Evolutionary conservation across 2,329 filamentous ascomycete species (phyloP).

Genomic region (Tolypocladium endophyticum): DNA sequence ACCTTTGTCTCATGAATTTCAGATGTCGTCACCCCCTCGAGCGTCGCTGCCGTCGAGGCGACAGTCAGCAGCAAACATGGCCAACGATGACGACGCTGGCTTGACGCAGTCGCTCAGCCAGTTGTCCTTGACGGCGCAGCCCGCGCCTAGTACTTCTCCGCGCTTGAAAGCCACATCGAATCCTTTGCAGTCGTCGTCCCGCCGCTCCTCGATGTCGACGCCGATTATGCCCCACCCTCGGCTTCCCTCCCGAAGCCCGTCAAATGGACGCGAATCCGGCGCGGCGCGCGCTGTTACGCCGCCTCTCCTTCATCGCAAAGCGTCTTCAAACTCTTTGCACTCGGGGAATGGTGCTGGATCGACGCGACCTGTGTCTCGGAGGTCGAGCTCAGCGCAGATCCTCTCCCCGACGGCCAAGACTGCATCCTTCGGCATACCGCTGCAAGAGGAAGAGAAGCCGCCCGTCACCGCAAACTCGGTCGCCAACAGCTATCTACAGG

Average conservation of each 20-base stretch:
- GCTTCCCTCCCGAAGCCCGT: constrained; percentile 31
- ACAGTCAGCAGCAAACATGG: constrained; percentile 18
- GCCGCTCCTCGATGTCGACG: constrained; percentile 19
- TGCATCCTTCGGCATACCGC: constrained; percentile 15
- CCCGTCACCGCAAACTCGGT: constrained; percentile 41
- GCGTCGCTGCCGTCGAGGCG: constrained; percentile 19
- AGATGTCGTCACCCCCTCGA: background rate
- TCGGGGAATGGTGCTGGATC: constrained; percentile 32
- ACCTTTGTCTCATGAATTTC: background rate
- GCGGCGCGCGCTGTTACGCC: constrained; percentile 39
- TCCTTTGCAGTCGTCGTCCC: constrained; percentile 25
- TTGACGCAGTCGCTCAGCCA: constrained; percentile 32
- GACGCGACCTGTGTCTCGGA: constrained; percentile 30
- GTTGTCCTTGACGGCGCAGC: constrained; percentile 29
- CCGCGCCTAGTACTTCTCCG: constrained; percentile 13
- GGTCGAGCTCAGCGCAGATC: constrained; percentile 35
- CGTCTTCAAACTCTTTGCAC: constrained; percentile 46
- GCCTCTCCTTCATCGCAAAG: constrained; percentile 40
- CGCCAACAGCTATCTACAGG: constrained; percentile 57
- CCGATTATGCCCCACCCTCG: constrained; percentile 26
- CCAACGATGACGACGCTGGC: constrained; percentile 17
- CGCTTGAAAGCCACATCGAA: constrained; percentile 17
- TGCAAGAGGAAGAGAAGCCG: constrained; percentile 24
- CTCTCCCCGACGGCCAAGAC: constrained; percentile 32
- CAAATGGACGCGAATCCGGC: constrained; percentile 29